These are phyloP conservation scores for Epichloe sp. DNA, from an alignment of 2,329 filamentous ascomycete genomes.

Conservation along the genomic window DNA sequence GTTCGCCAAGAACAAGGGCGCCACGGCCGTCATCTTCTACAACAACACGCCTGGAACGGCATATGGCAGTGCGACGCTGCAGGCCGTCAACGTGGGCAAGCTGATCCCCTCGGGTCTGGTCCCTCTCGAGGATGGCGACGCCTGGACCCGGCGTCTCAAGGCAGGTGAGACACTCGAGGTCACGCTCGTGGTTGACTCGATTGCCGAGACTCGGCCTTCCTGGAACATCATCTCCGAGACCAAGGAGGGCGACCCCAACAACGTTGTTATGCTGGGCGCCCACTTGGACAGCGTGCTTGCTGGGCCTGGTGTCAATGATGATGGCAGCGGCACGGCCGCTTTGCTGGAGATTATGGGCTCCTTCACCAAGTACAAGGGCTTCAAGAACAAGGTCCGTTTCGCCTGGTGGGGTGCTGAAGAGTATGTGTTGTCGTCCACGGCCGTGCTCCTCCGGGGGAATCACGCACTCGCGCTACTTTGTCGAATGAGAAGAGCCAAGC, in stretches of 20 bases:
- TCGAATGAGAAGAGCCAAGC: no score
- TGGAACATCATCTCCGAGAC: conserved; percentile 30
- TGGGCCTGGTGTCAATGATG: conserved; percentile 26
- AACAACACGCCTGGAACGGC: conserved; percentile 38
- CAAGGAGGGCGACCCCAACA: conserved; percentile 25
- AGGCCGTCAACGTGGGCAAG: conserved; percentile 20
- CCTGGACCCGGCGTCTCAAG: conserved; percentile 19
- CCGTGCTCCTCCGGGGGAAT: no score
- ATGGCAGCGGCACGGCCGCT: conserved; percentile 23
- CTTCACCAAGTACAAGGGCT: conserved; percentile 21
- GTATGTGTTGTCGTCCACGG: conserved; percentile 11
- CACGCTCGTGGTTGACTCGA: conserved; percentile 19
- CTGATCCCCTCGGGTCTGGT: conserved; percentile 22
- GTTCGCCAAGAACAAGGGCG: conserved; percentile 27
- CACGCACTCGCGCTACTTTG: no score
- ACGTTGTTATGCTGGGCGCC: conserved; percentile 26
- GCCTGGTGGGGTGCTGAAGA: conserved; percentile 28
- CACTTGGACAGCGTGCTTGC: conserved; percentile 25
- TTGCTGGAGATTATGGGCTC: conserved; percentile 23
- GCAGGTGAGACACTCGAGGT: conserved; percentile 18
- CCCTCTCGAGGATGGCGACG: conserved; percentile 16
- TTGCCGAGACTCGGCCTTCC: conserved; percentile 18
- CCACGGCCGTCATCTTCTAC: conserved; percentile 40
- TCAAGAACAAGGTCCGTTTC: conserved; percentile 27
- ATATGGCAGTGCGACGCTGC: conserved; percentile 35